Conservation (phyloP, 1,139 yeast species). For the Debaryomyces udenii region DNA sequence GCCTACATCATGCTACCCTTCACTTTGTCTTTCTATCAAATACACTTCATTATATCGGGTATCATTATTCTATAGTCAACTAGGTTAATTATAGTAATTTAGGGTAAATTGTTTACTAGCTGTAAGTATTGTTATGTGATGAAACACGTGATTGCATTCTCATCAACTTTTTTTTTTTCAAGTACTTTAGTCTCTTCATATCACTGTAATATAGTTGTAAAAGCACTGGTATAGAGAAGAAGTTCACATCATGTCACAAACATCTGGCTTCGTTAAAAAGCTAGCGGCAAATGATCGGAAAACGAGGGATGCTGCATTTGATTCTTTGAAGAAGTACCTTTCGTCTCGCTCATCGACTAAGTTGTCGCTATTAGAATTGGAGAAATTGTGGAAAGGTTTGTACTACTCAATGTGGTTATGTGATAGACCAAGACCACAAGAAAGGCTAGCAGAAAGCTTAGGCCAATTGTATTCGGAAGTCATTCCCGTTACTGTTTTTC, state of each 20-base stretch:
- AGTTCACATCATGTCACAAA: constrained; percentile 26
- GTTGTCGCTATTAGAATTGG: constrained; percentile 54
- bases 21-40: too few species aligned
- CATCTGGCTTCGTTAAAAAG: constrained; percentile 66
- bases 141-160: constrained; percentile 2
- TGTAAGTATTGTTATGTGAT: too few species aligned
- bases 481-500: constrained; percentile 43
- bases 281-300: constrained; percentile 81
- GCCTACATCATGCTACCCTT: too few species aligned
- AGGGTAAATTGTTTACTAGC: background rate
- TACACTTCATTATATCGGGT: background rate
- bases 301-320: constrained; percentile 76
- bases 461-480: constrained; percentile 61
- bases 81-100: background rate
- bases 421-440: constrained; percentile 92
- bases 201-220: background rate
- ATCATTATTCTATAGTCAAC: background rate
- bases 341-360: constrained; percentile 35
- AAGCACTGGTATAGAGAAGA: background rate
- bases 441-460: constrained; percentile 72
- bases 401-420: constrained; percentile 96
- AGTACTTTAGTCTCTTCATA: background rate
- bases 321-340: constrained; percentile 64
- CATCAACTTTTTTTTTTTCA: constrained; percentile 3
- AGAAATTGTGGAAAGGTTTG: constrained; percentile 92